Conservation (phyloP, 2,329 filamentous ascomycete genomes). For the Trichoderma sp. region DNA sequence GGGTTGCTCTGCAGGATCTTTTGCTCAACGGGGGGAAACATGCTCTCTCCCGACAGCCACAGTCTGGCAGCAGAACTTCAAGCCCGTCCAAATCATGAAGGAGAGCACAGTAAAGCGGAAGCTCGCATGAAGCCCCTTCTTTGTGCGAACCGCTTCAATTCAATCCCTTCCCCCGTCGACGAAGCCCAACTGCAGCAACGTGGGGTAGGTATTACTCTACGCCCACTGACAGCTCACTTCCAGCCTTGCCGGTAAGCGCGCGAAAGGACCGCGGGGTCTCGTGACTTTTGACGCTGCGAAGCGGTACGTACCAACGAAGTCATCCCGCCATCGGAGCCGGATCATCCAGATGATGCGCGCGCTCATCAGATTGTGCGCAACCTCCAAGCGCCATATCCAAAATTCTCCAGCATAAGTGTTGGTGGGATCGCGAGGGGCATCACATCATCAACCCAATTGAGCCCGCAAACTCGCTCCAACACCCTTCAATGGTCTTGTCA, state of each 20-base stretch:
- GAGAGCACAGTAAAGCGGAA: background rate
- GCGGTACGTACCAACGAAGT: no score
- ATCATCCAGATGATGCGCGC: slow-evolving; percentile 19
- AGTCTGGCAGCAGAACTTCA: background rate
- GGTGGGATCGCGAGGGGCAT: slow-evolving; percentile 18
- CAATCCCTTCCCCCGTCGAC: background rate
- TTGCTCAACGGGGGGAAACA: slow-evolving; percentile 63
- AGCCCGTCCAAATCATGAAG: background rate
- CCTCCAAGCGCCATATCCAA: slow-evolving; percentile 19
- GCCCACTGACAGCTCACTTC: background rate
- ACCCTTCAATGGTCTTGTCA: background rate
- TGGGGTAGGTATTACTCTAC: slow-evolving; percentile 5
- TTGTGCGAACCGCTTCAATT: background rate
- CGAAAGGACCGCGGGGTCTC: slow-evolving; percentile 42
- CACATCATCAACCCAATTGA: slow-evolving; percentile 1
- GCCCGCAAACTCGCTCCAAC: background rate
- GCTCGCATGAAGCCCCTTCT: background rate
- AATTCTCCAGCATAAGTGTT: slow-evolving; percentile 8
- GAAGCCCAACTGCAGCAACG: slow-evolving; percentile 8
- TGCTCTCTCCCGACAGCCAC: slow-evolving; percentile 36
- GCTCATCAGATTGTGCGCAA: background rate
- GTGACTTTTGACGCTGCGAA: slow-evolving; percentile 34
- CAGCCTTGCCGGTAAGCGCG: slow-evolving; percentile 26
- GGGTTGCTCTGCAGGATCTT: slow-evolving; percentile 59
- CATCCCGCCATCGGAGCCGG: slow-evolving; percentile 14